Conservation (phyloP, 192 early-diverging fungal genomes). For the Ambispora gerdemannii region DNA sequence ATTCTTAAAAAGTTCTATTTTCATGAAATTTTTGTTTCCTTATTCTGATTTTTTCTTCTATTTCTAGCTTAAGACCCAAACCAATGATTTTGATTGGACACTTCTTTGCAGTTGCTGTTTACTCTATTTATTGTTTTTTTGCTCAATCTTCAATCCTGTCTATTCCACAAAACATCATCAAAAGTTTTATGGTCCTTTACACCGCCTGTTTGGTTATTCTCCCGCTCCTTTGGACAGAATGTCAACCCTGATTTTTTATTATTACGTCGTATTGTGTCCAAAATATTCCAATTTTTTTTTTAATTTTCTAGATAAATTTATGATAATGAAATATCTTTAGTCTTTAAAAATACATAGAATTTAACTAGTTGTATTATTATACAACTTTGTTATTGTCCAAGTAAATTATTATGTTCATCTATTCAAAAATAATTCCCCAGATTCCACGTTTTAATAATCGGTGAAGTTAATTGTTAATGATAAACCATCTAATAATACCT, state of each 20-base stretch:
- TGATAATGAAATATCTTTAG: too few relatives aligned
- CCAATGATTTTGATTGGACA: conserved; percentile 79
- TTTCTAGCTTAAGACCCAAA: conserved; percentile 51
- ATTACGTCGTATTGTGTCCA: too few relatives aligned
- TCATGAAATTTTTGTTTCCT: neutral
- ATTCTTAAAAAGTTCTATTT: neutral
- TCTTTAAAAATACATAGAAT: too few relatives aligned
- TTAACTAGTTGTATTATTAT: too few relatives aligned
- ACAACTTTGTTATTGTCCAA: too few relatives aligned
- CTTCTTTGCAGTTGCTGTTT: conserved; percentile 89
- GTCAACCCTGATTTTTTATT: conserved; percentile 1
- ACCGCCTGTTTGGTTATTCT: conserved; percentile 43
- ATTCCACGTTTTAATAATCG: too few relatives aligned
- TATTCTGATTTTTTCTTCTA: neutral
- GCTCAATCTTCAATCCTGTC: conserved; percentile 44
- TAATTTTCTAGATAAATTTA: too few relatives aligned
- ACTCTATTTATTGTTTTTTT: conserved; percentile 58
- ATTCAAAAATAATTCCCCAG: too few relatives aligned
- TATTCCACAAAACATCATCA: conserved; percentile 47
- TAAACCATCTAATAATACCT: too few relatives aligned
- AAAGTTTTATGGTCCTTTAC: conserved; percentile 45
- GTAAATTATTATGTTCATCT: too few relatives aligned
- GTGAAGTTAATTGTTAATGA: too few relatives aligned
- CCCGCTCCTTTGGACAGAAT: conserved; percentile 51
- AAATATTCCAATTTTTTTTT: too few relatives aligned